Base-by-base conservation (phyloP, 495 filamentous ascomycete species). In the Cudoniella acicularis region DNA sequence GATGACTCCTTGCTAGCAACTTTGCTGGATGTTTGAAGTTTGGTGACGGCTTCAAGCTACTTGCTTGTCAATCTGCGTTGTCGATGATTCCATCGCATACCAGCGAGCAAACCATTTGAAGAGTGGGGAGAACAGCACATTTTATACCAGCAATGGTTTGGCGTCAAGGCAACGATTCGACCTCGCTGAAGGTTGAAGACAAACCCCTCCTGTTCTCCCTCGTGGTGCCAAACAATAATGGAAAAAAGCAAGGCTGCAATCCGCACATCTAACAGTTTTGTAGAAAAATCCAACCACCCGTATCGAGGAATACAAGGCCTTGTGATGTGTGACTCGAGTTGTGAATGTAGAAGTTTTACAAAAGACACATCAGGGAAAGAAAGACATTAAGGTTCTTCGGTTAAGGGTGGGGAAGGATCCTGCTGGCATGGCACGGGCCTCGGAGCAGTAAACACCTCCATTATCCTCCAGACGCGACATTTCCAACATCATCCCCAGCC, bases 51-150 rank as follows among this genome's bases (percentile, higher is more conserved):
- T 36, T 54, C 17, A 24, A 13, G 21, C 18, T 30, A 36, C 18
- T 23, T 51, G 36, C 27, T 56, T 51, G 59, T 45, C 45, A 43
- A 53, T 18, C 55, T 63, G 25, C 26, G 55, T 6, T 59, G 52
- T 59, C 51, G 24, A 36, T 59, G 51, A 59, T 63, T 55, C 36
- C 55, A 51, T 46, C 10, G 58, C 27, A 61, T 20, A 47, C 56
- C 40, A 21, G 30, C 24, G 10, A 26, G 17, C 41, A 45, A 42
- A 52, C 24, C 10, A 54, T 36, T 4, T 36, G 57, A 42, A 60
- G 54, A 60, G 36, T 17, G 40, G 25, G 20, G 13, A 26, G 48
- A 50, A 20, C 18, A 21, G 11, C 11, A 24, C 11, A 50, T 50
- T 4, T 4, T 13, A 36, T 36, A 36, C 30, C 30, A 4, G 13